phyloP scores from a whole-genome alignment of 257 asterid genomes.

The Orobanche coerulescens region DNA sequence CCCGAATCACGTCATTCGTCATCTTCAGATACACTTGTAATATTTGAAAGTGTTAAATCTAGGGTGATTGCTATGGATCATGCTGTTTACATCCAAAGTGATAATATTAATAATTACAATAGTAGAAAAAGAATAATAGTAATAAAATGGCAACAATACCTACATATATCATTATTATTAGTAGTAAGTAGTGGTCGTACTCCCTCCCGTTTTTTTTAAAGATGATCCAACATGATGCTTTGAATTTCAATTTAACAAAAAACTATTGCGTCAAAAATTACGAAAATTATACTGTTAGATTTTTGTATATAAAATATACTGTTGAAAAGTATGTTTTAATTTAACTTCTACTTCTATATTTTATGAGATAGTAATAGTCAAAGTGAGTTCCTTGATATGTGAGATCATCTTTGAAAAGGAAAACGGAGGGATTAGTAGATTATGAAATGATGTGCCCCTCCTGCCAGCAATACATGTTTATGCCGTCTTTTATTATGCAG shows the following conservation, averaged over 20 bases:
- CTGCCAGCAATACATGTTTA: constrained; percentile 10
- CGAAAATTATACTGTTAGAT: no score
- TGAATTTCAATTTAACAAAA: no score
- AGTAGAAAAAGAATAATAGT: not conserved
- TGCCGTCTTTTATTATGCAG: constrained; percentile 34
- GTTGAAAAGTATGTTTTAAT: no score
- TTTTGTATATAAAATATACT: no score
- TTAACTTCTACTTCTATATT: no score
- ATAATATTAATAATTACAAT: not conserved
- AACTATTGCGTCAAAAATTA: no score
- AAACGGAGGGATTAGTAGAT: no score
- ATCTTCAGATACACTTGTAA: not conserved
- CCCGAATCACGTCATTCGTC: not conserved
- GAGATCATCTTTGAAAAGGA: no score
- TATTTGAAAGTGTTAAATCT: not conserved
- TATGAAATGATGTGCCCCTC: not conserved
- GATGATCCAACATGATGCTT: no score
- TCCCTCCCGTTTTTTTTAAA: no score
- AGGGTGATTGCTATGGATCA: not conserved
- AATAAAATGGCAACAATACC: not conserved
- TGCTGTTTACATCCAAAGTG: not conserved
- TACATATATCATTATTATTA: not conserved
- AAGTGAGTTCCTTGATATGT: no score
- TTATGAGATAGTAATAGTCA: no score
- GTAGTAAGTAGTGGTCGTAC: not conserved